Percentiles rank a stretch among this genome's conserved stretches.
phyloP scores from a whole-genome alignment of 2,329 filamentous ascomycete genomes.

The Diplodia sapinea region DNA sequence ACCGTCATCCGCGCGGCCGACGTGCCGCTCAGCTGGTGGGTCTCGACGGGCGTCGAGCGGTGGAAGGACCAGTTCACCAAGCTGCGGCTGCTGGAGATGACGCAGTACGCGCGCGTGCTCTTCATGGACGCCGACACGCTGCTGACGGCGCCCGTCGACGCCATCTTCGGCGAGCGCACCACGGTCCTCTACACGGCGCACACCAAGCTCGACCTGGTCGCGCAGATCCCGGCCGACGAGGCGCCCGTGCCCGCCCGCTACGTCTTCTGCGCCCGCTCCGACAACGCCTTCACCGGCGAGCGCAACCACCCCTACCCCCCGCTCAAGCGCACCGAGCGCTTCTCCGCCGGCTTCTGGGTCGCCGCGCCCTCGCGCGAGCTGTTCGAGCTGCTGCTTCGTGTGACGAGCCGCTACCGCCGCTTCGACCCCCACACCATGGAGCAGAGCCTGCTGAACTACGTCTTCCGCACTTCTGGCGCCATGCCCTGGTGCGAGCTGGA shows the following conservation, averaged over 20 bases:
- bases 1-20: conserved; percentile 47
- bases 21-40: conserved; percentile 43
- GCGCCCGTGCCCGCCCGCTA: conserved; percentile 46
- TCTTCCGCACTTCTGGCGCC: conserved; percentile 47
- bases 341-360: conserved; percentile 53
- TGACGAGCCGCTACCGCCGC: conserved; percentile 44
- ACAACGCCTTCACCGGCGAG: conserved; percentile 44
- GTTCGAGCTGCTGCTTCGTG: conserved; percentile 48
- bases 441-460: conserved; percentile 55
- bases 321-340: conserved; percentile 38
- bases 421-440: conserved; percentile 51
- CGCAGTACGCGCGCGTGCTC: conserved; percentile 50
- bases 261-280: conserved; percentile 44
- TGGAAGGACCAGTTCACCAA: conserved; percentile 55
- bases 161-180: conserved; percentile 46
- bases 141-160: conserved; percentile 46
- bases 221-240: conserved; percentile 42
- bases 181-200: conserved; percentile 33
- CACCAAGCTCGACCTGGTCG: conserved; percentile 33
- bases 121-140: conserved; percentile 55
- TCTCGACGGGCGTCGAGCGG: conserved; percentile 46
- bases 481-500: conserved; percentile 53
- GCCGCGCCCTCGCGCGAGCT: conserved; percentile 48
- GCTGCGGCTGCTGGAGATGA: conserved; percentile 51
- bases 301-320: conserved; percentile 45